Conservation (phyloP, 495 filamentous ascomycete species). For the Penicillium longicatenatum region DNA sequence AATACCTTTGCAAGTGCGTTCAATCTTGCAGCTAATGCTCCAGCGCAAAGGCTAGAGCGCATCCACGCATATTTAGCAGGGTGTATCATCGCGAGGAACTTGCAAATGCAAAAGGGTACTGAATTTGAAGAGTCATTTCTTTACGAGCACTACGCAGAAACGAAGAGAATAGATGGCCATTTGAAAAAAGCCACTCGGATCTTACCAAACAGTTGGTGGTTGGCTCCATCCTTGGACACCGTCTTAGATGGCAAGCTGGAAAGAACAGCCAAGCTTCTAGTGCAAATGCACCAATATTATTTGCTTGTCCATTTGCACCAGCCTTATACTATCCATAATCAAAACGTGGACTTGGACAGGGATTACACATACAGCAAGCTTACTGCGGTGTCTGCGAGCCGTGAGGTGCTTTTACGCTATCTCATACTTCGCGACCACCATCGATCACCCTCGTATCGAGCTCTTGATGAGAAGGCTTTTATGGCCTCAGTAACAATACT, state of each 20-base stretch:
- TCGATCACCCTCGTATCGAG: conserved; percentile 45
- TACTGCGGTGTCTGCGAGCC: conserved; percentile 44
- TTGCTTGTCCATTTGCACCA: conserved; percentile 48
- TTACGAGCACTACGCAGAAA: conserved; percentile 40
- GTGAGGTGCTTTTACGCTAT: conserved; percentile 45
- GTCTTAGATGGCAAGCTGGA: conserved; percentile 17
- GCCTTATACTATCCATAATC: conserved; percentile 48
- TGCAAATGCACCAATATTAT: conserved; percentile 51
- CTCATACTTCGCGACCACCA: conserved; percentile 36
- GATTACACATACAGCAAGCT: conserved; percentile 48
- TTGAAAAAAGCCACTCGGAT: conserved; percentile 40
- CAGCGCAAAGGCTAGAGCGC: conserved; percentile 34
- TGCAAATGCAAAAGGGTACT: conserved; percentile 40
- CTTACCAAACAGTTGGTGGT: conserved; percentile 43
- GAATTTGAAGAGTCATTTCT: conserved; percentile 16
- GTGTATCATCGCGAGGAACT: conserved; percentile 42
- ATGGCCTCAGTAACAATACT: conserved; percentile 45
- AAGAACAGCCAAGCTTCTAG: conserved; percentile 32
- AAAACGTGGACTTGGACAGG: conserved; percentile 31
- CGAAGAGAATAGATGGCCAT: conserved; percentile 39
- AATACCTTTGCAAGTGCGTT: conserved; percentile 28
- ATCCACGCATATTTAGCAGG: conserved; percentile 34
- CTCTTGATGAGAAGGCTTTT: conserved; percentile 54
- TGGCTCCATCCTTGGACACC: conserved; percentile 14
- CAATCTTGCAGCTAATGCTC: conserved; percentile 23